Evolutionary conservation across 1,139 yeast species (phyloP).

Genomic region (Suhomyces atakaporum): DNA sequence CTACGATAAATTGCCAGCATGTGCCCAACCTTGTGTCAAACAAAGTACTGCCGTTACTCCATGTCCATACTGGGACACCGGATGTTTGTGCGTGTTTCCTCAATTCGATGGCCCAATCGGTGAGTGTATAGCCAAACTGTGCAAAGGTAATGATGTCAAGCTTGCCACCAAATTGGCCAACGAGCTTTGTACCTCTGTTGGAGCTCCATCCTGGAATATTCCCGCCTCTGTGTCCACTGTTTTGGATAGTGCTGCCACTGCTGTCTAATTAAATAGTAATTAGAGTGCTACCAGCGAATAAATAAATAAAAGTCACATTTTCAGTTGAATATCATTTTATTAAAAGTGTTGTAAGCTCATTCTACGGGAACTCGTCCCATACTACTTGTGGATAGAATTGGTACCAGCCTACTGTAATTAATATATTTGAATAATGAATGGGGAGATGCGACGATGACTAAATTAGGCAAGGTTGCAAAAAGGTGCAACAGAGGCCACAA

Average conservation of each 20-base stretch:
- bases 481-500: too few species aligned
- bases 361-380: too few species aligned
- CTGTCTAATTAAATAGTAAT: too few species aligned
- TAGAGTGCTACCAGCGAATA: too few species aligned
- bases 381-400: too few species aligned
- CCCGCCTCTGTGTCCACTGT: constrained; percentile 38
- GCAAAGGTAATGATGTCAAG: constrained; percentile 34
- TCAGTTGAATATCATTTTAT: too few species aligned
- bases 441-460: too few species aligned
- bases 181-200: constrained; percentile 44
- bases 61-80: constrained; percentile 57
- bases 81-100: constrained; percentile 54
- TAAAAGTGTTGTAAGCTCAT: too few species aligned
- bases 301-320: too few species aligned
- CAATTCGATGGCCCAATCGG: constrained; percentile 46
- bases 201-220: constrained; percentile 44
- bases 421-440: too few species aligned
- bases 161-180: constrained; percentile 41
- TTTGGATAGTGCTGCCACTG: constrained; percentile 24
- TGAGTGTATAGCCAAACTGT: constrained; percentile 42
- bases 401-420: too few species aligned
- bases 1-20: constrained; percentile 38
- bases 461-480: too few species aligned
- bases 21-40: constrained; percentile 44
- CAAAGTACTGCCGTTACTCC: constrained; percentile 28